Percentiles rank a stretch among this genome's conserved stretches.
Conservation (phyloP, 495 filamentous ascomycete genomes). For the Penicillium macrosclerotiorum region DNA sequence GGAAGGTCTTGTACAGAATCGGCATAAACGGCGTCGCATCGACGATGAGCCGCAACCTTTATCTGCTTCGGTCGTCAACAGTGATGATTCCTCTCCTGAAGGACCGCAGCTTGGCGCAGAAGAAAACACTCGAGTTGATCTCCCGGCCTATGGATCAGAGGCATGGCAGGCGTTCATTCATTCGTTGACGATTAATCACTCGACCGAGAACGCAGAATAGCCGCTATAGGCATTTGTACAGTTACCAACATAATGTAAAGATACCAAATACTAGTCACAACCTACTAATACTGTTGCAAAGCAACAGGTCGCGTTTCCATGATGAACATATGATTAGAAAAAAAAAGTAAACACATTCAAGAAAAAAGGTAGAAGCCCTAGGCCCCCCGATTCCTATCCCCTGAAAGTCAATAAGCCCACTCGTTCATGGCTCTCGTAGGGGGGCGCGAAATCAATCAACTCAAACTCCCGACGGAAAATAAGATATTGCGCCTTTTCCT, state of each 20-base stretch:
- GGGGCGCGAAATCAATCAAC: conserved; percentile 17
- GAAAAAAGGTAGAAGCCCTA: conserved; percentile 12
- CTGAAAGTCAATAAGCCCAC: conserved; percentile 12
- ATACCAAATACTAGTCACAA: neutral
- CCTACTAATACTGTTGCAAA: too few relatives aligned
- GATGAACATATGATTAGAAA: conserved; percentile 24
- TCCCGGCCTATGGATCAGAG: conserved; percentile 1
- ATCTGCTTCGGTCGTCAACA: conserved; percentile 1
- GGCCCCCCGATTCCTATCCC: conserved; percentile 10
- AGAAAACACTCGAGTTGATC: conserved; percentile 4
- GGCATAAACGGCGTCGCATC: conserved; percentile 31
- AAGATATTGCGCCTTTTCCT: conserved; percentile 32
- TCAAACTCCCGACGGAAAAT: conserved; percentile 25
- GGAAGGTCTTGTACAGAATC: conserved; percentile 33
- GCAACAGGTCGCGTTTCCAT: too few relatives aligned
- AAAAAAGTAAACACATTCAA: conserved; percentile 24
- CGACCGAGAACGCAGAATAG: too few relatives aligned
- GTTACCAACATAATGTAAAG: neutral
- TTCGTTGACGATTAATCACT: too few relatives aligned
- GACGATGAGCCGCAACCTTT: conserved; percentile 7
- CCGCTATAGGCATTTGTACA: neutral
- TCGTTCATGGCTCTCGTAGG: conserved; percentile 5
- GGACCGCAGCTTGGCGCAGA: neutral
- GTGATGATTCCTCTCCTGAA: neutral
- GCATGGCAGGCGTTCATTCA: conserved; percentile 4